Base-by-base conservation (phyloP, 192 early-diverging fungal species). In the Kickxella alabastrina region DNA sequence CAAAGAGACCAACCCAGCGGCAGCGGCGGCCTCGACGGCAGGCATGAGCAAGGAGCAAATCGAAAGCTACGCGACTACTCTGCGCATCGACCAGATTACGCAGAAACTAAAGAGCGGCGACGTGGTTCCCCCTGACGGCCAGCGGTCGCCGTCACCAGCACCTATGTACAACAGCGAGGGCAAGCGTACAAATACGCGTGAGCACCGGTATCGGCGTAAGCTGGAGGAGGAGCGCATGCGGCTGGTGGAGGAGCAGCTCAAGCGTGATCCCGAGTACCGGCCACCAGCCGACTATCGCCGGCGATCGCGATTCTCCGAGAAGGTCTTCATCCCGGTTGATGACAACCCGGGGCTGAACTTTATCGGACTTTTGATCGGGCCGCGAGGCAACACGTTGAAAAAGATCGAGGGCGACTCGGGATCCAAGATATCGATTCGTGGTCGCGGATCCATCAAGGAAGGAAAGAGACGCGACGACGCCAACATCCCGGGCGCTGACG, bases 331-430 rank as follows among this genome's bases (percentile, higher is more conserved):
- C 39, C 96, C 96, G 21, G 89, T 85, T 37, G 90, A 85, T 56
- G 96, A 98, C 29, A 92, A 90, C 59, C 96, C 96, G 4, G 92
- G 95, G 22, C 91, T 98, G 26, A 97, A 97, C 65, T 98, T 98
- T 71, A 97, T 98, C 65, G 96, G 96, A 25, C 80, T 93, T 27
- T 77, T 98, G 49, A 92, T 97, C 58, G 95, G 93, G 13, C 96
- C 96, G 18, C 93, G 96, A 44, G 96, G 96, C 46, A 91, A 94
- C 43, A 97, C 96, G 6, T 72, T 98, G 26, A 97, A 97, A 57
- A 91, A 92, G 58, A 93, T 98, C 80, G 92, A 97, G 62, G 56
- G 86, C 1, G 93, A 95, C 12, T 92, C 92, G 10, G 93, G 94
- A 0, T 86, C 89, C 32, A 97, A 97, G 60, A 94, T 98, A 52